phyloP scores from a whole-genome alignment of 331 rosid genomes.

The Malus hybrid region DNA sequence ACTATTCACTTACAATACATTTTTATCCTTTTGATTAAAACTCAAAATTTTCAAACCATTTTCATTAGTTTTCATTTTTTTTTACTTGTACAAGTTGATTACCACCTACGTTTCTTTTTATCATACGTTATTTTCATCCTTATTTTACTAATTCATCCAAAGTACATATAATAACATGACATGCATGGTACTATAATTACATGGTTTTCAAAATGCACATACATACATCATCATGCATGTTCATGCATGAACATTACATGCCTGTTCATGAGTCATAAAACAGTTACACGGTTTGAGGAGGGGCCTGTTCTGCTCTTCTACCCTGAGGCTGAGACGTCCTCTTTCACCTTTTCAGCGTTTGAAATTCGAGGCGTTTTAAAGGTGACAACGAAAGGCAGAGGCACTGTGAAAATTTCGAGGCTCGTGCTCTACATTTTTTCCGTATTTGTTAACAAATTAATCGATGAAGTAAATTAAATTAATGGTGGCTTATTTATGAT shows the following conservation, averaged over 20 bases:
- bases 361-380: neutral
- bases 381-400: constrained; percentile 7
- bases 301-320: neutral
- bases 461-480: neutral
- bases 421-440: neutral
- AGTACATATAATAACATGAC: neutral
- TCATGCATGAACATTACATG: neutral
- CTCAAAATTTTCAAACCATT: fast-evolving
- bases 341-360: neutral
- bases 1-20: no score
- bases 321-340: neutral
- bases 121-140: neutral
- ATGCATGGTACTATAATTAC: neutral
- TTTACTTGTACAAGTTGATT: neutral
- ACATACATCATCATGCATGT: neutral
- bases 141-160: neutral
- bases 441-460: neutral
- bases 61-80: no score
- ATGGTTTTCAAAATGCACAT: neutral
- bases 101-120: neutral
- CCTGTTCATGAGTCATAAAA: neutral
- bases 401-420: neutral
- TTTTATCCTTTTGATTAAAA: no score
- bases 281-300: neutral
- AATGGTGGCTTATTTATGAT: neutral